Evolutionary conservation across 1,139 yeast species (phyloP).

Genomic region (Meyerozyma smithsonii): DNA sequence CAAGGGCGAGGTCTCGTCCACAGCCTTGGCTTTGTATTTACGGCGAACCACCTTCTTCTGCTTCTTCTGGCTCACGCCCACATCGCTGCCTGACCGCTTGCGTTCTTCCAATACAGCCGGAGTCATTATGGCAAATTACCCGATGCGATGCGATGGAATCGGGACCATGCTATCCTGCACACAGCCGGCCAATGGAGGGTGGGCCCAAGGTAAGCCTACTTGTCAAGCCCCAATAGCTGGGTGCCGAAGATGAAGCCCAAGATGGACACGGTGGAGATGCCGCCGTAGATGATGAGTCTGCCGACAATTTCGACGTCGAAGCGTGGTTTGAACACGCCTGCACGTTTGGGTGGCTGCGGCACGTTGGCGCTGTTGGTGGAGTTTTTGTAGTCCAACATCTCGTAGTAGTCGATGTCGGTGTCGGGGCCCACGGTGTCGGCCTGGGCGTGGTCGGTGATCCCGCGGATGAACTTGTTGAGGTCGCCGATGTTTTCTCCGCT

Average conservation of each 20-base stretch:
- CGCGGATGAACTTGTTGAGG: conserved; percentile 28
- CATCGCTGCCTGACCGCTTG: not conserved
- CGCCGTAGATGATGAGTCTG: conserved; percentile 68
- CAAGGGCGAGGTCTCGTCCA: conserved; percentile 74
- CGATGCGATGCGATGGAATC: conserved; percentile 1
- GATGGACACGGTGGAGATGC: conserved; percentile 50
- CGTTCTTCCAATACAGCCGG: not conserved
- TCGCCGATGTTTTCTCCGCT: conserved; percentile 32
- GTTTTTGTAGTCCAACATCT: conserved; percentile 31
- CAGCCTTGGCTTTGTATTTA: conserved; percentile 53
- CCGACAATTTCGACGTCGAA: conserved; percentile 75
- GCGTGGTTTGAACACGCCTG: conserved; percentile 48
- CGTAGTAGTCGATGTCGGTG: conserved; percentile 41
- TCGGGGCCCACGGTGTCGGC: conserved; percentile 35
- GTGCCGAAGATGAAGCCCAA: conserved; percentile 37
- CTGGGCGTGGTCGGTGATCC: conserved; percentile 22
- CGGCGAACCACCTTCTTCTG: conserved; percentile 25
- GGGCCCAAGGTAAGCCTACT: not conserved
- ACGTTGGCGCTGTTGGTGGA: conserved; percentile 7
- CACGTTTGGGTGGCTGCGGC: conserved; percentile 11
- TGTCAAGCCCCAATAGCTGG: conserved; percentile 11
- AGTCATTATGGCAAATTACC: not conserved
- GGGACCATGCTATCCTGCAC: not conserved
- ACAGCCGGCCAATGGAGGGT: not conserved
- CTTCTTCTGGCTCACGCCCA: conserved; percentile 15